These are phyloP conservation scores for Boletus semigastroideus DNA, from an alignment of 1,284 basidiomycete species.

Conservation along the genomic window DNA sequence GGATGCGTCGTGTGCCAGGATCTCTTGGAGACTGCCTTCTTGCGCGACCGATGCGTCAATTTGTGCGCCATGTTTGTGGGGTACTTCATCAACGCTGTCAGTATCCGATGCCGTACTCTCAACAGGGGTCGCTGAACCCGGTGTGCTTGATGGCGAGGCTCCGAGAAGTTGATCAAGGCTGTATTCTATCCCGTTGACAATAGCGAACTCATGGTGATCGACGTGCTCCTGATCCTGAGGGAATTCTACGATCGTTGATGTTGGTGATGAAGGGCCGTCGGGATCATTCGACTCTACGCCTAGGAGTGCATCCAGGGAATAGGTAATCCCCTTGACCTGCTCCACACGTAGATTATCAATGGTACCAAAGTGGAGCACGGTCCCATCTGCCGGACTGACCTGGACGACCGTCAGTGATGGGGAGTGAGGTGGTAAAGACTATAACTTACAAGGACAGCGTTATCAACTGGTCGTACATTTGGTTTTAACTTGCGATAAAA, in stretches of 20 bases:
- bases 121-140: conserved; percentile 22
- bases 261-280: conserved; percentile 41
- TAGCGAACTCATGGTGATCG: conserved; percentile 88
- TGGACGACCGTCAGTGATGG: conserved; percentile 26
- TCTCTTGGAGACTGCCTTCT: conserved; percentile 51
- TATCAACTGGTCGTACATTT: conserved; percentile 80
- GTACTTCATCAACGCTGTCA: conserved; percentile 31
- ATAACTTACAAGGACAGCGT: conserved; percentile 67
- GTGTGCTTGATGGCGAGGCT: conserved; percentile 30
- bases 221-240: conserved; percentile 54
- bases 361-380: conserved; percentile 88
- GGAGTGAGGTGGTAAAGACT: neutral
- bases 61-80: conserved; percentile 58
- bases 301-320: conserved; percentile 91
- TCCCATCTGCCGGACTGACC: conserved; percentile 94
- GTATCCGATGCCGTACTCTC: conserved; percentile 28
- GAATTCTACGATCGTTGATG: conserved; percentile 40
- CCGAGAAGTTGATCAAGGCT: conserved; percentile 84
- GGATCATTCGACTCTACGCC: conserved; percentile 58
- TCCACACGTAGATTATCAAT: conserved; percentile 85
- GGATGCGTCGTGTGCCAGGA: conserved; percentile 61
- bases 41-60: conserved; percentile 65
- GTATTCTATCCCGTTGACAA: conserved; percentile 97
- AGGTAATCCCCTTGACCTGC: conserved; percentile 97
- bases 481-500: conserved; percentile 90